These are phyloP conservation scores for Claviceps capensis DNA, from an alignment of 2,329 filamentous ascomycete genomes.

Conservation along the genomic window DNA sequence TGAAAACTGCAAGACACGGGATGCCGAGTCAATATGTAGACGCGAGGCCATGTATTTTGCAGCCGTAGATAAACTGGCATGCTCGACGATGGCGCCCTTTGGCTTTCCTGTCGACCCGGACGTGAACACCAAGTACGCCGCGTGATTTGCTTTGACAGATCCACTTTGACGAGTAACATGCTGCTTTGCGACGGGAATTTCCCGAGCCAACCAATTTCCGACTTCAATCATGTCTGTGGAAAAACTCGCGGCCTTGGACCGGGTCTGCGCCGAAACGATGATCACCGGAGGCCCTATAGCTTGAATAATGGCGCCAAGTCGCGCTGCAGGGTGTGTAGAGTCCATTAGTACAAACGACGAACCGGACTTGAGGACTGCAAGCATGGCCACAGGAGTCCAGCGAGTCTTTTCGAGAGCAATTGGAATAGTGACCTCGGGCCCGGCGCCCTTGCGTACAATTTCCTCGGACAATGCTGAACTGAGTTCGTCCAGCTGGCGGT, in stretches of 20 bases:
- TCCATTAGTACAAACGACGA: constrained; percentile 5
- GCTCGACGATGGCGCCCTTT: constrained; percentile 11
- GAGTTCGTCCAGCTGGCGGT: neutral
- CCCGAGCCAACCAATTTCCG: neutral
- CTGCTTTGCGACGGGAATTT: neutral
- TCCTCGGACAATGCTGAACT: neutral
- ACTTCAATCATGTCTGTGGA: neutral
- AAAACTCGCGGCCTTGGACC: neutral
- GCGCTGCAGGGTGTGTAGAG: neutral
- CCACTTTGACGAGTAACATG: neutral
- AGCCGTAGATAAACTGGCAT: constrained; percentile 5
- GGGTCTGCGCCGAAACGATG: neutral
- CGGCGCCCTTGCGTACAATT: neutral
- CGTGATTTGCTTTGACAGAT: neutral
- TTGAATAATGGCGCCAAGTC: neutral
- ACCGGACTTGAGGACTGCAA: constrained; percentile 15
- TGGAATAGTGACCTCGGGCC: constrained; percentile 5
- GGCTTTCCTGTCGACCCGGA: constrained; percentile 12
- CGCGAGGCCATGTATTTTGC: neutral
- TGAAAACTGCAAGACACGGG: constrained; percentile 7
- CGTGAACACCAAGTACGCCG: constrained; percentile 11
- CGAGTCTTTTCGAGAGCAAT: constrained; percentile 11
- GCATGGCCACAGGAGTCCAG: constrained; percentile 11
- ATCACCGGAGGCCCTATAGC: neutral
- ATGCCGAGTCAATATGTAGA: neutral